Conservation (phyloP, 495 filamentous ascomycete species). For the Umbilicaria muhlenbergii region DNA sequence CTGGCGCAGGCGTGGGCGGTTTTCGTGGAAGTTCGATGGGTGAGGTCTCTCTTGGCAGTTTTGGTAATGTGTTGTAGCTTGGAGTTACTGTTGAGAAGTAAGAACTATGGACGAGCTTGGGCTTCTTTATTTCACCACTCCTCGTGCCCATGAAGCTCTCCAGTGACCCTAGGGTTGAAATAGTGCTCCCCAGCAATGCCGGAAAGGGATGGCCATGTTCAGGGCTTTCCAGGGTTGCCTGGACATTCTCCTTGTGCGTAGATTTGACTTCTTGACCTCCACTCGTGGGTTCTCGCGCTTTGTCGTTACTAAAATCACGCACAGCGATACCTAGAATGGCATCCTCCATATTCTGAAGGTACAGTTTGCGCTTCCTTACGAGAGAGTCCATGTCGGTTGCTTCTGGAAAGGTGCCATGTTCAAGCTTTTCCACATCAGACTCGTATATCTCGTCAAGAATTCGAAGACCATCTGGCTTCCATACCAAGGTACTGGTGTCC, state of each 20-base stretch:
- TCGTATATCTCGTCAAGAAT: slow-evolving; percentile 32
- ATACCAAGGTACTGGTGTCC: slow-evolving; percentile 20
- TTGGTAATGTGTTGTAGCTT: not conserved
- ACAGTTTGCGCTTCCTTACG: slow-evolving; percentile 11
- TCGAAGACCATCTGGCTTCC: slow-evolving; percentile 35
- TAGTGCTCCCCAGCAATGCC: not conserved
- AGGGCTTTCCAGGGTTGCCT: no score
- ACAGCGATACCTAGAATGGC: no score
- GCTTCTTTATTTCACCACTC: slow-evolving; percentile 16
- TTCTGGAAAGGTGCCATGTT: slow-evolving; percentile 14
- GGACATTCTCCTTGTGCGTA: no score
- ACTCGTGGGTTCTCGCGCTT: no score
- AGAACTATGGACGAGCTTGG: slow-evolving; percentile 15
- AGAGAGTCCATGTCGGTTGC: slow-evolving; percentile 13
- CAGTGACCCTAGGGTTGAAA: slow-evolving; percentile 19
- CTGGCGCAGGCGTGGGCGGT: slow-evolving; percentile 1
- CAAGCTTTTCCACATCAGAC: slow-evolving; percentile 32
- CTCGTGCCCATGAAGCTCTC: slow-evolving; percentile 30
- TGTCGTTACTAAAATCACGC: no score
- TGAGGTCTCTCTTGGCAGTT: no score
- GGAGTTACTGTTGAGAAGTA: slow-evolving; percentile 8
- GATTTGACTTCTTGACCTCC: no score
- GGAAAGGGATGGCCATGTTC: no score
- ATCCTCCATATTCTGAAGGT: slow-evolving; percentile 1
- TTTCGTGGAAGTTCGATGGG: no score